A percentile compares a stretch with the other conserved stretches of the same genome.
These are phyloP conservation scores for Herpetospermum pedunculosum DNA, from an alignment of 306 rosid genomes.

Conservation along the genomic window DNA sequence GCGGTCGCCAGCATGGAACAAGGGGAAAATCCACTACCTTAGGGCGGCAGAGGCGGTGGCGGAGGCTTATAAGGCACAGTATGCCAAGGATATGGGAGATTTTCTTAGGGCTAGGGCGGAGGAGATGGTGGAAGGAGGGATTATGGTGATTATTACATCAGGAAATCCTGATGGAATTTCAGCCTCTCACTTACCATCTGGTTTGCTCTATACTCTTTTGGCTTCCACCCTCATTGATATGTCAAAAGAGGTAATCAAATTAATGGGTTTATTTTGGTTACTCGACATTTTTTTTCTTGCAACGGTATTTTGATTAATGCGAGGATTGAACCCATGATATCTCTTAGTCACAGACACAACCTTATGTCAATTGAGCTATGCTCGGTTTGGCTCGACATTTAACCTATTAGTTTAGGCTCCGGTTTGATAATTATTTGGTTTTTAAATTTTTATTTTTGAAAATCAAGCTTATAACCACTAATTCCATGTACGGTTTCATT, in stretches of 20 bases:
- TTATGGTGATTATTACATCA: slow-evolving; percentile 13
- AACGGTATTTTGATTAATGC: no score
- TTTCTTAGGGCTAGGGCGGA: slow-evolving; percentile 25
- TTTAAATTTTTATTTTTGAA: no score
- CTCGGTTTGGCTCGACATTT: no score
- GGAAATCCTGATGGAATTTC: not conserved
- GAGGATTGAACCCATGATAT: no score
- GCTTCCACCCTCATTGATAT: slow-evolving; percentile 27
- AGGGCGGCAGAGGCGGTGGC: slow-evolving; percentile 4
- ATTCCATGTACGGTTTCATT: no score
- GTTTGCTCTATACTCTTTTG: not conserved
- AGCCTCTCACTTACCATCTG: not conserved
- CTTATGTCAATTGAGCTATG: no score
- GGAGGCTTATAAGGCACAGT: slow-evolving; percentile 18
- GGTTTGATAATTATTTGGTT: no score
- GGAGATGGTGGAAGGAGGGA: slow-evolving; percentile 29
- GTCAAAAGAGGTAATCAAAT: slow-evolving; percentile 31
- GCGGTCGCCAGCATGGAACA: slow-evolving; percentile 17
- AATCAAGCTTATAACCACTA: no score
- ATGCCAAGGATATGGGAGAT: slow-evolving; percentile 19
- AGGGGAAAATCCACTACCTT: slow-evolving; percentile 15
- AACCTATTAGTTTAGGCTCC: no score
- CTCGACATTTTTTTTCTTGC: no score
- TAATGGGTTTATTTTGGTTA: no score
- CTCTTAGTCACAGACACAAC: no score